These are phyloP conservation scores for Yamadazyma ubonensis DNA, from an alignment of 805 yeast species.

Conservation along the genomic window DNA sequence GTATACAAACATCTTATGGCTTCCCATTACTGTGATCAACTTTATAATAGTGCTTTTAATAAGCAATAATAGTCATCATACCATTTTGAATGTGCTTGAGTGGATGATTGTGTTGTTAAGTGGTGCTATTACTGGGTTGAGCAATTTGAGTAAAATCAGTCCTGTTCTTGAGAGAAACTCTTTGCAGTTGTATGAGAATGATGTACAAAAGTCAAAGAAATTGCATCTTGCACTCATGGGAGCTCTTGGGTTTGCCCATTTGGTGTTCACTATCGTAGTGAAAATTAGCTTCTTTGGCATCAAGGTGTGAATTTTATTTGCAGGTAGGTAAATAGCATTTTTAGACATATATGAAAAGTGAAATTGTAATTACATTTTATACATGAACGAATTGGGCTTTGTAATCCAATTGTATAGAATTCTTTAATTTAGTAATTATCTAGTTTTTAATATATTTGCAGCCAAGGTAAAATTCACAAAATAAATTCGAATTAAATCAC, in stretches of 20 bases:
- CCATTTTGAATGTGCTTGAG: slow-evolving; percentile 50
- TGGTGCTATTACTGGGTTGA: slow-evolving; percentile 57
- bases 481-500: no score
- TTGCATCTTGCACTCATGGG: slow-evolving; percentile 36
- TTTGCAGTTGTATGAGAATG: slow-evolving; percentile 25
- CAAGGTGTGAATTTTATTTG: no score
- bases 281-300: slow-evolving; percentile 63
- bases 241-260: slow-evolving; percentile 48
- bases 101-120: slow-evolving; percentile 65
- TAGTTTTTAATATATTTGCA: no score
- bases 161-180: slow-evolving; percentile 38
- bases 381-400: no score
- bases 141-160: slow-evolving; percentile 48
- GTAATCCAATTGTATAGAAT: no score
- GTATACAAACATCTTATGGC: slow-evolving; percentile 80
- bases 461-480: no score
- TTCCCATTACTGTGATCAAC: slow-evolving; percentile 70
- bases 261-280: slow-evolving; percentile 60
- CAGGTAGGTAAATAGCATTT: no score
- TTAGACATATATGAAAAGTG: no score
- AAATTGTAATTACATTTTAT: no score
- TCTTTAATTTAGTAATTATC: no score
- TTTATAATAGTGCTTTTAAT: slow-evolving; percentile 56
- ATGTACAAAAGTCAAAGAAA: slow-evolving; percentile 34
- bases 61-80: slow-evolving; percentile 28